Evolutionary conservation across 768 basidiomycete species (phyloP), one percentile per base, ranked within the genome.

Genomic region (Auriscalpium microsporum): DNA sequence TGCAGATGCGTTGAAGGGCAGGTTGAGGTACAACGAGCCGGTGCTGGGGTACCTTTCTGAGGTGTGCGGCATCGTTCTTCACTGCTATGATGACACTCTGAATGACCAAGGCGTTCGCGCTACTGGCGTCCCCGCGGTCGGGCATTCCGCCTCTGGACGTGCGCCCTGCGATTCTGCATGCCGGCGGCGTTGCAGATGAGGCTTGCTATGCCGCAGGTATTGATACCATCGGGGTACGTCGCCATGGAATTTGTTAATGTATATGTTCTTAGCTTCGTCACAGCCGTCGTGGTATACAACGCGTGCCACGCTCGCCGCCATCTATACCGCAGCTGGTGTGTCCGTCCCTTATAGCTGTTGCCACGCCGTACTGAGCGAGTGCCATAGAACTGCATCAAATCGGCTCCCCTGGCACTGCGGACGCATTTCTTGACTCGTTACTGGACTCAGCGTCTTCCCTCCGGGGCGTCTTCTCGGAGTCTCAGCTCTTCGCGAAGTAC

Each of bases 301-400:
- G 37, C 75, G 90, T 36, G 80, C 78, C 0, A 78, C 86, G 1
- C 63, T 91, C 34, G 81, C 86, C 8, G 75, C 78, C 1, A 71
- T 87, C 13, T 93, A 92, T 61, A 74, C 79, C 13, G 82, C 85
- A n/a, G 81, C 87, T 58, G 85, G 85, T 83, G 56, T 38, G 72
- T 52, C 44, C 16, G 17, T 42, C 8, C n/a, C 3, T 35, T 14
- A 13, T 6, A 4, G 14, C 11, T 50, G 38, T 48, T 44, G n/a
- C 28, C 9, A 4, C 3, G 10, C 40, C 9, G 3, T 21, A 45
- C 7, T 3, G 5, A 14, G 42, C 42, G 45, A 49, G 10, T 21
- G n/a, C 23, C 53, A 33, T 59, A 83, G 90, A 92, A 69, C 72
- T 93, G 14, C 90, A 91, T 63, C 90, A 93, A 64, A 65, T 93